Percentiles rank a stretch among this genome's conserved stretches.
phyloP scores from a whole-genome alignment of 208 protist species.

The Leishmania martiniquensis region DNA sequence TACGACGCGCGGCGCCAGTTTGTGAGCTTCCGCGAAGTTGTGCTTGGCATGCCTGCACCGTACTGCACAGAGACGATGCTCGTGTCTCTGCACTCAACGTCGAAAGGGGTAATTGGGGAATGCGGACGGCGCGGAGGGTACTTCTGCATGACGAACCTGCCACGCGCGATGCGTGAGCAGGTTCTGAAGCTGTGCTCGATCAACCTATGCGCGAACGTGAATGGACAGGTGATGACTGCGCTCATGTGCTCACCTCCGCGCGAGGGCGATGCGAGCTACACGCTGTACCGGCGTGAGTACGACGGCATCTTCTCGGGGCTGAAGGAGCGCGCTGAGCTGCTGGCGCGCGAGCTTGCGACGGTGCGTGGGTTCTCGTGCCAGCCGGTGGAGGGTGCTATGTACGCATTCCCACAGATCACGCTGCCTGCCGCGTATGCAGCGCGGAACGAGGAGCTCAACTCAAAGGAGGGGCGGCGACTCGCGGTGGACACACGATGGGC shows the following conservation, averaged over 20 bases:
- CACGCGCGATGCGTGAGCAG: constrained; percentile 69
- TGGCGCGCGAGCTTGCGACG: constrained; percentile 90
- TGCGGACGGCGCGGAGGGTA: constrained; percentile 99
- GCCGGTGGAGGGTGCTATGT: constrained; percentile 97
- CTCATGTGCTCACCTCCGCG: constrained; percentile 97
- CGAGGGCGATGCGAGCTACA: constrained; percentile 92
- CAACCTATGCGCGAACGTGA: constrained; percentile 97
- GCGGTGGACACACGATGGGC: constrained; percentile 96
- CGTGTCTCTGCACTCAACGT: constrained; percentile 97
- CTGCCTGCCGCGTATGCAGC: constrained; percentile 85
- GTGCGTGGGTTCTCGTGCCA: constrained; percentile 95
- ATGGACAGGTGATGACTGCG: constrained; percentile 94
- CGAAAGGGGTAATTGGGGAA: constrained; percentile 98
- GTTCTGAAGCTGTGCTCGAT: constrained; percentile 97
- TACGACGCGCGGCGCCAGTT: constrained; percentile 93
- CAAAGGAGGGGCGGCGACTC: constrained; percentile 67
- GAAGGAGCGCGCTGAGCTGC: constrained; percentile 59
- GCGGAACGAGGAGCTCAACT: constrained; percentile 61
- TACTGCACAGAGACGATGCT: constrained; percentile 71
- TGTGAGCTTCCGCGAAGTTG: constrained; percentile 89
- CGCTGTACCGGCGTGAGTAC: constrained; percentile 84
- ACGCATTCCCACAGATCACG: constrained; percentile 97
- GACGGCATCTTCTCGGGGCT: constrained; percentile 77
- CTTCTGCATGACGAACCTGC: constrained; percentile 92
- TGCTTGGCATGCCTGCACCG: constrained; percentile 62